Evolutionary conservation across 805 yeast genomes (phyloP), one percentile per base, ranked within the genome.

Genomic region (Sugiyamaella marilandica): DNA sequence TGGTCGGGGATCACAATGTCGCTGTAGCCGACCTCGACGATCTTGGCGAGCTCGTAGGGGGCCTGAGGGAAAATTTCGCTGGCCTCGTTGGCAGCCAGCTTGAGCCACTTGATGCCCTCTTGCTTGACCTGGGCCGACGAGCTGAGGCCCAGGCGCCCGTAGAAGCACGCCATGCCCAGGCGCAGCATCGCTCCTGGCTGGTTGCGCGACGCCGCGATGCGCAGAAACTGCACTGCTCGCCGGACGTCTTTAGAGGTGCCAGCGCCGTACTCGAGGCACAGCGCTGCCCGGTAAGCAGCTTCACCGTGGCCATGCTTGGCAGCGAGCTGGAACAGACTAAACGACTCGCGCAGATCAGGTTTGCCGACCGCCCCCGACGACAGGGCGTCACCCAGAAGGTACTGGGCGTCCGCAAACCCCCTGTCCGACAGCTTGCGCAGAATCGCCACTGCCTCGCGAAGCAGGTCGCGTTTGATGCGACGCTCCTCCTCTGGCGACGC

Each of bases 171-270:
- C 41, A 88, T 75, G 2, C 98, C 99, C 58, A 90, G 74, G 66
- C 91, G 87, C 72, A 84, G 86, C 95, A 92, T 89, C 3, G 98
- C 97, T n/a, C 95, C 91, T 0, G 97, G 90, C 68, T 92, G 99
- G 63, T 87, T 89, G 65, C 86, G 85, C 32, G 90, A 78, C 0
- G 98, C 95, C 0, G 98, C 96, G 64, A 83, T 82, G 65, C 85
- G 85, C 54, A 89, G 72, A 65, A 84, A 89, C 60, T 88, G 95
- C 7, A 89, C 73, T 1, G 95, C 90, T 62, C 88, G 85, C 52
- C 95, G 78, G 0, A 95, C 84, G 67, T 94, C 97, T 60, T 94
- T 78, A 18, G 88, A 82, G 3, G 92, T 85, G 2, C 99, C 99
- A 69, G 91, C 74, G 14, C 99, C 99, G 69, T 90, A 95, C 68